Evolutionary conservation across 228 moss, liverwort and hornwort genomes (phyloP).

Genomic region (Sphagnum magellanicum): DNA sequence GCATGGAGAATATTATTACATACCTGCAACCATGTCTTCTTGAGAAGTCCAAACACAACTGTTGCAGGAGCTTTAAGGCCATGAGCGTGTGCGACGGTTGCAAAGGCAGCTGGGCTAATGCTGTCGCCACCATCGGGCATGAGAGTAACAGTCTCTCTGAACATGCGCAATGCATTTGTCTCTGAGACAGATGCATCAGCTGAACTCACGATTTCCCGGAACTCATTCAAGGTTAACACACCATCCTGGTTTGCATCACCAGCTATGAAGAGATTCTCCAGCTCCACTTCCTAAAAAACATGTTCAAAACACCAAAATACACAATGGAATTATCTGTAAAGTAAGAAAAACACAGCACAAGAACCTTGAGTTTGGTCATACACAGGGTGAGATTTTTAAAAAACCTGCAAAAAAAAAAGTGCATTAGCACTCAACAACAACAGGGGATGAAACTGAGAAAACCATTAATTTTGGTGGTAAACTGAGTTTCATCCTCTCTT

Average conservation of each 20-base stretch:
- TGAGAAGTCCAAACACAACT: conserved; percentile 66
- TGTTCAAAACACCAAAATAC: not conserved
- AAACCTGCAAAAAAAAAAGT: too few species aligned
- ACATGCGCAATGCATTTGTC: conserved; percentile 66
- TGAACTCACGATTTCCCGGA: conserved; percentile 57
- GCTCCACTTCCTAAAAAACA: conserved; percentile 38
- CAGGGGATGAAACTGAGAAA: too few species aligned
- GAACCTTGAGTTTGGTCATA: too few species aligned
- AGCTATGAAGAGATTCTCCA: conserved; percentile 84
- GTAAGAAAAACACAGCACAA: too few species aligned
- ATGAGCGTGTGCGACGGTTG: conserved; percentile 77
- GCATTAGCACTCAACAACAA: too few species aligned
- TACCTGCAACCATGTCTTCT: conserved; percentile 84
- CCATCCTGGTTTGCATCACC: conserved; percentile 98
- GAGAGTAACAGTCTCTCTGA: conserved; percentile 77
- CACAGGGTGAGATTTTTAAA: too few species aligned
- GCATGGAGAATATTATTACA: not conserved
- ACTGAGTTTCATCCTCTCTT: too few species aligned
- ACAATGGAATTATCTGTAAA: not conserved
- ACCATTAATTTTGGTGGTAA: too few species aligned
- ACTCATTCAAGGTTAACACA: conserved; percentile 78
- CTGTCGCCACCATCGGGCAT: conserved; percentile 88
- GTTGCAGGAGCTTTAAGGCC: conserved; percentile 72
- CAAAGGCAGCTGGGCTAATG: conserved; percentile 84
- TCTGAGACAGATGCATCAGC: conserved; percentile 68